Base-by-base conservation (phyloP, 2,329 filamentous ascomycete genomes). In the Seiridium cupressi region DNA sequence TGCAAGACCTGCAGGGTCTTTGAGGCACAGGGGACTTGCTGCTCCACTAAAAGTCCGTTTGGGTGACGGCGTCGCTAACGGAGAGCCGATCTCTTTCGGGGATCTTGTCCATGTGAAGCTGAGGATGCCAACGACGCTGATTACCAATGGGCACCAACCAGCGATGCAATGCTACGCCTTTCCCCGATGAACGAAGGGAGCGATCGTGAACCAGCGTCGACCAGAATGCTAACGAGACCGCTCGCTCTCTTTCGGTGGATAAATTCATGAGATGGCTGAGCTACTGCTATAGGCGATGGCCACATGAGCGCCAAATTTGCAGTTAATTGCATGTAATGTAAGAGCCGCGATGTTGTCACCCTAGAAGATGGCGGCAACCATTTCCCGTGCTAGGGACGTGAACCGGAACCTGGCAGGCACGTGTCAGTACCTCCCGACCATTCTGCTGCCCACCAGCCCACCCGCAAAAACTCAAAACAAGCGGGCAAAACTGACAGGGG, bases 1-100 rank as follows among this genome's bases (percentile, higher is more conserved):
- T 51, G 49, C 49, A 51, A 51, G 49, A 36, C 31, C 49, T 51
- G 49, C 49, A 51, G 49, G 49, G 49, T 51, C 49, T 51, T 51
- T 51, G 49, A 51, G 49, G 49, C 49, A 51, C 49, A 51, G 32
- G 48, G 48, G 48, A 35, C 26, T 32, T 6, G 48, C 13, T 35
- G 34, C 49, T 51, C 49, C 49, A 51, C 49, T 51, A 51, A n/a
- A 13, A 35, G 18, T 35, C 49, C 49, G 18, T 35, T 51, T 51
- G 49, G 31, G 49, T 35, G 31, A 35, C 36, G 49, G 49, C 49
- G 49, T 35, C 35, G 49, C 49, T 51, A 8, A 51, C 49, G 49
- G 49, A 51, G 47, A 35, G 49, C 49, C 49, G 49, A 51, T 51
- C 49, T 51, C 49, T 35, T 40, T 51, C 36, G 49, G 35, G 49